These are phyloP conservation scores for Agaricus subrufescens DNA, from an alignment of 768 basidiomycete species.

Conservation along the genomic window DNA sequence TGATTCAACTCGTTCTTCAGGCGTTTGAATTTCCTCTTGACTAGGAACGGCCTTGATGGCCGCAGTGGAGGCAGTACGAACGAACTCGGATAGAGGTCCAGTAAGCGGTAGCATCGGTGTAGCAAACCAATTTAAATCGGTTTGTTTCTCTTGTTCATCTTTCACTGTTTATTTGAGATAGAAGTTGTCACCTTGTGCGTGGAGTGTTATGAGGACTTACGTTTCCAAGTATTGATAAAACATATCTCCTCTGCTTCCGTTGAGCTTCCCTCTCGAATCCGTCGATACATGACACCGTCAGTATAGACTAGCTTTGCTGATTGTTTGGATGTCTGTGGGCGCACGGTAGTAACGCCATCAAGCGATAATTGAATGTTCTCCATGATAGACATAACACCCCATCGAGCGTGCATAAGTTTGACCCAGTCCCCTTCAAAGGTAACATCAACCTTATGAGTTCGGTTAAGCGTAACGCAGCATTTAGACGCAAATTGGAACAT, in stretches of 20 bases:
- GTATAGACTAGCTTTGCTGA: constrained; percentile 12
- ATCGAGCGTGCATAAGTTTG: neutral
- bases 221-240: constrained; percentile 23
- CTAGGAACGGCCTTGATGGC: neutral
- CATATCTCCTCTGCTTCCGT: neutral
- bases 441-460: neutral
- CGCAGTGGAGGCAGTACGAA: neutral
- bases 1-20: neutral
- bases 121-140: constrained; percentile 3
- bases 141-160: neutral
- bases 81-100: neutral
- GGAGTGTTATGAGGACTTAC: constrained; percentile 14
- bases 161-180: neutral
- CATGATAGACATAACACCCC: neutral
- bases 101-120: constrained; percentile 2
- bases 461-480: neutral
- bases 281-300: constrained; percentile 14
- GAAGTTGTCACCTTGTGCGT: no score
- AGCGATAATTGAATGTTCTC: constrained; percentile 5
- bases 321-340: neutral
- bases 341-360: constrained; percentile 1
- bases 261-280: neutral
- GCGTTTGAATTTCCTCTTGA: neutral
- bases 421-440: constrained; percentile 6
- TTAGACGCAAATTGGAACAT: neutral